Evolutionary conservation across 202 grass and related monocot genomes (phyloP), one percentile per base, ranked within the genome.

Genomic region (Carex arenaria): DNA sequence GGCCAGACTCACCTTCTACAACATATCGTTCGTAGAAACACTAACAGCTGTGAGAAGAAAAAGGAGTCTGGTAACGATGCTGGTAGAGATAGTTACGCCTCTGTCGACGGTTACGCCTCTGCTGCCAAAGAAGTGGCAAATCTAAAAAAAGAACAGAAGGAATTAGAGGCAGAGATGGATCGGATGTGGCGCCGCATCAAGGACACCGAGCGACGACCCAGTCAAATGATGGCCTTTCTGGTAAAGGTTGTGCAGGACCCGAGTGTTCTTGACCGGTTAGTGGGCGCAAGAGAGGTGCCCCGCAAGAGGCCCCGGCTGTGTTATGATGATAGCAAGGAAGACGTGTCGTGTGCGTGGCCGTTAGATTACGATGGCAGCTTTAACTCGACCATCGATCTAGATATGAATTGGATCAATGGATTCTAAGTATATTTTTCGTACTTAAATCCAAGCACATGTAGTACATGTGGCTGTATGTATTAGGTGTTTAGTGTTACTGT

Each of bases 161-260:
- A 82, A 64, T 87, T 97, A 64, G 90, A 91, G 2, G 81, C 89
- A 18, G 85, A 97, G 74, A 81, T 97, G 11, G 87, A 87, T 55
- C 47, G 30, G 59, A 97, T 94, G 94, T 90, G 83, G 90, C 62
- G 38, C 0, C 86, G 94, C 4, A 54, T 94, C 52, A 90, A 89
- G 85, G 92, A 73, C 18, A 94, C 92, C 4, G 94, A 97, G 81
- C 83, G 67, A 75, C 85, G 84, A 40, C 94, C 94, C 30, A 82
- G 79, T 26, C 88, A 90, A 87, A 86, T 97, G 87, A 89, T 97
- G 78, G 85, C 91, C 4, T 97, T 97, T 84, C 84, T 97, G 57
- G 26, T 78, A 15, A 86, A 70, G 54, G 85, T 94, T 15, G 90
- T 78, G 22, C 86, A 89, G 19, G 88, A 97, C 64, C 90, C 94